Base-by-base conservation (phyloP, 371 early-diverging fungal species). In the Apophysomyces sp. region DNA sequence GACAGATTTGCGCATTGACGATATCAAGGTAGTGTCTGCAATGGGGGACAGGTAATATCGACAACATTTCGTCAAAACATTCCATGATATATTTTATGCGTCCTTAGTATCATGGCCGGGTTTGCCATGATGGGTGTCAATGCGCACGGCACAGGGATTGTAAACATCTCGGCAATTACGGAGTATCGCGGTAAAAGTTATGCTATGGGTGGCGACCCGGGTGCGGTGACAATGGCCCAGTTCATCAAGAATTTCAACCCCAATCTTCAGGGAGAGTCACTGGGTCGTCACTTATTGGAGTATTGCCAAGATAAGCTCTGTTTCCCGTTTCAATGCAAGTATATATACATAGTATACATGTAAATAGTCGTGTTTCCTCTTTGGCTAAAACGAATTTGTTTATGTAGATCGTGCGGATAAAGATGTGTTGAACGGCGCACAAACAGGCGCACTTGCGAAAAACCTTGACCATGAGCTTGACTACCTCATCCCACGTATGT, bases 161-260 rank as follows among this genome's bases (percentile, higher is more conserved):
- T 68, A 16, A 68, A 72, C 36, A 49, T 66, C 27, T 49, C 51
- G 12, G 36, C 69, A 4, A 58, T 66, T 21, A 59, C 57, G 8
- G 79, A 78, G 57, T 73, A 72, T 27, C 74, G 82, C 60, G 80
- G 80, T 2, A 58, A 79, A 11, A 78, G 78, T 53, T 82, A 70
- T 59, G 68, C 71, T 24, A 69, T 68, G 16, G 82, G 82, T 59
- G 82, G 82, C 29, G 77, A 82, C 40, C 21, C 31, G 26, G 61
- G 60, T 53, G 80, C 82, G 5, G 51, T 71, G 0, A 79, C 78
- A 9, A 28, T 82, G 12, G 71, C 79, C 2, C 79, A 76, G 37
- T 69, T 74, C 31, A 53, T 79, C 28, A 75, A 78, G 24, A 62
- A 74, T 53, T 80, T 74, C 67, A 72, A 69, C 39, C 52, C 73